Conservation (phyloP, 371 early-diverging fungal species). For the Mucor plumbeus region DNA sequence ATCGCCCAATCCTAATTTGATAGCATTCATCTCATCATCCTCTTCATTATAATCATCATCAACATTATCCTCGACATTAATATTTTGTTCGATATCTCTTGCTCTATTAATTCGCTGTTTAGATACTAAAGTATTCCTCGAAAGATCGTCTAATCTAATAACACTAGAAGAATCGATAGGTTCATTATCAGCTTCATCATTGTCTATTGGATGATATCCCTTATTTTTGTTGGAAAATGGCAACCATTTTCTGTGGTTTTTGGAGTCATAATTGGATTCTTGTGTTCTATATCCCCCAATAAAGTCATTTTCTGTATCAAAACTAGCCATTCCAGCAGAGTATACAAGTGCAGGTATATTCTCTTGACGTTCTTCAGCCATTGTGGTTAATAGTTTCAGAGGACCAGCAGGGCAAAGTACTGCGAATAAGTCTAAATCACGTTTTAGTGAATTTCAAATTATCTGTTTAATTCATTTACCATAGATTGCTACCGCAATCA, state of each 20-base stretch:
- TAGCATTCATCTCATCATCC: conserved; percentile 22
- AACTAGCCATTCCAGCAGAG: conserved; percentile 30
- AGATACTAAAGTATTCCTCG: not conserved
- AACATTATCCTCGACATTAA: not conserved
- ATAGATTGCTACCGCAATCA: conserved; percentile 31
- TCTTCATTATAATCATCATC: conserved; percentile 10
- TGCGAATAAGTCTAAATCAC: conserved; percentile 25
- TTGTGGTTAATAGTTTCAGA: conserved; percentile 17
- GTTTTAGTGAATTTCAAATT: not conserved
- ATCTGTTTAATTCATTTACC: not conserved
- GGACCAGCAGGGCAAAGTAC: conserved; percentile 30
- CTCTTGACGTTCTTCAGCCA: conserved; percentile 33
- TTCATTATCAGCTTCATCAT: not conserved
- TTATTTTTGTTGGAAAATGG: not conserved
- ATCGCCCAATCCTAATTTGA: conserved; percentile 32
- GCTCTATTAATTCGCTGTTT: not conserved
- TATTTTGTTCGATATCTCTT: not conserved
- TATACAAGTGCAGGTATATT: conserved; percentile 30
- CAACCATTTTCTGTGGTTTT: not conserved
- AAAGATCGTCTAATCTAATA: not conserved
- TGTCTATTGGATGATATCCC: conserved; percentile 7
- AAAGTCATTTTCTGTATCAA: conserved; percentile 11
- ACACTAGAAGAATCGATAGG: not conserved
- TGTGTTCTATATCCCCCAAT: conserved; percentile 24
- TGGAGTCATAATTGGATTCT: not conserved